Base-by-base conservation (phyloP, 306 rosid genomes). In the Herpetospermum pedunculosum region DNA sequence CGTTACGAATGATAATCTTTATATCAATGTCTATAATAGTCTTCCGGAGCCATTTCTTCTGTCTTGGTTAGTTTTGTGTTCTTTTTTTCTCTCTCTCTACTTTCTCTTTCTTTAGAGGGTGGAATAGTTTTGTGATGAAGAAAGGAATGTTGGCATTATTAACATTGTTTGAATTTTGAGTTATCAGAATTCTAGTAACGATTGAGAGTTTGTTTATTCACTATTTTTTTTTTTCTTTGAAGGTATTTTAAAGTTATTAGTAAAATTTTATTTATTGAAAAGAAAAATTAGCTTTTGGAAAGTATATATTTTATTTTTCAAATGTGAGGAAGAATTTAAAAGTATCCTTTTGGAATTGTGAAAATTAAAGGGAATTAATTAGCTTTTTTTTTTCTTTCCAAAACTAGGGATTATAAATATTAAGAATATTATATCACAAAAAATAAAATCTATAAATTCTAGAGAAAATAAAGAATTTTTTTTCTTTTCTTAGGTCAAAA, bases 1-100 rank as follows among this genome's bases (percentile, higher is more conserved):
- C 1, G 96, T 90, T 29, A 92, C 98, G 64, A 92, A 92, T 53
- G 92, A 92, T 86, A 92, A 92, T 64, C 77, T 92, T 76, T 84
- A 90, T 70, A 88, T 92, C 50, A 92, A 92, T 68, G 92, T 92
- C 4, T 82, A 81, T 53, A 92, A 92, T 74, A 88, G 74, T 76
- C 81, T 92, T 75, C 84, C 90, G 0, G 96, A 92, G 62, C 92
- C 98, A 12, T 92, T 92, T 78, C 96, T 92, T 35, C 55, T 93
- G 0, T 85, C 98, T 71, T 93, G 98, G 98, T 93, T 6, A 28
- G 44, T 8, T 91, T 6, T 38, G 37, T 8, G 43, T 62, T 57
- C 13, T 68, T 13, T 46, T 29, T 32, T 8, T 58, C 59, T 21
- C 60, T 43, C 14, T 19, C 3, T 37, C 18, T 8, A 4, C 21